Evolutionary conservation across 441 rosid genomes (phyloP), one percentile per base, ranked within the genome.

Genomic region (Viola pubescens): DNA sequence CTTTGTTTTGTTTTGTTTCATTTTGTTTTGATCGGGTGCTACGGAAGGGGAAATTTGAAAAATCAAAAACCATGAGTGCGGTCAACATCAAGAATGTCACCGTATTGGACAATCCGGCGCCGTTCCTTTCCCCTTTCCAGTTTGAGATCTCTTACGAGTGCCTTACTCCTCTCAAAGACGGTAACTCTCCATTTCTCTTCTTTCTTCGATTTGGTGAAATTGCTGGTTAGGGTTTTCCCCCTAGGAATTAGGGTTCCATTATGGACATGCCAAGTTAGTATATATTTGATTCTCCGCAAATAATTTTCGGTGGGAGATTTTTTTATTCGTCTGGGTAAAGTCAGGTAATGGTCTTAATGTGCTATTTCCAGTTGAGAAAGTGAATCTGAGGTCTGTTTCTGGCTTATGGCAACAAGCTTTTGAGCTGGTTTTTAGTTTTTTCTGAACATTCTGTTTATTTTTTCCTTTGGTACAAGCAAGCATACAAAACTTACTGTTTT

Each of bases 141-240:
- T 92, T 89, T 70, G 98, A 92, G 79, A 89, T 92, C 68, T 89
- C 98, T 8, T 92, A 92, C 70, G 97, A 92, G 85, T 89, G 98
- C 65, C 78, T 89, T 72, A 82, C 90, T 60, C 86, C 97, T 62
- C 97, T 92, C 61, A 84, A 92, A 75, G 97, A 92, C 69, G 98
- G 98, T 92, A 79, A 16, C 57, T 19, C 26, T 65, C 9, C 3
- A 52, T 0, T 45, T 0, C 3, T 5, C 38, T 3, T 47, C 12
- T n/a, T 4, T 8, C 11, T 56, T 53, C 11, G 3, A 4, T 10
- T 56, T 10, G 54, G 1, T 19, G 1, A 54, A 41, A 7, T 16
- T 4, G 19, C 9, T 16, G 9, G 6, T 19, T 14, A 39, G 8
- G 4, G 12, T 48, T 26, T 1, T 41, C 6, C 3, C 6, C 46